Evolutionary conservation across 225 moss, liverwort and hornwort species (phyloP).

Genomic region (Straminergon stramineum): DNA sequence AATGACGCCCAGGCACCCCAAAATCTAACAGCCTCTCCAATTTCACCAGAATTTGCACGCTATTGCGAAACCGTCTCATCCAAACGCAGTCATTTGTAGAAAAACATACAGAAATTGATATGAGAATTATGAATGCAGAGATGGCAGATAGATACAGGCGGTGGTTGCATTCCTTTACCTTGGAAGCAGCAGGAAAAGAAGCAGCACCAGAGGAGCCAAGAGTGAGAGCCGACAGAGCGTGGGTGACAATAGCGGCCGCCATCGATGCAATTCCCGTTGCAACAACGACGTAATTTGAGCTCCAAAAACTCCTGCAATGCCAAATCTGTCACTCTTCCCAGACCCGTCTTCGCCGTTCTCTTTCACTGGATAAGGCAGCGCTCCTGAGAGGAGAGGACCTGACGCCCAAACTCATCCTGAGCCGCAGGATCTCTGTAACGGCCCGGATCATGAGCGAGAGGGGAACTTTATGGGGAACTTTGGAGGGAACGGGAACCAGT

Average conservation of each 20-base stretch:
- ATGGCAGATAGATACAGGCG: not conserved
- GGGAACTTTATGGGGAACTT: not conserved
- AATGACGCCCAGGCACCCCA: not conserved
- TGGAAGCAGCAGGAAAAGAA: not conserved
- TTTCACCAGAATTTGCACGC: not conserved
- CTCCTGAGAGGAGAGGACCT: not conserved
- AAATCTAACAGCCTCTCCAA: not conserved
- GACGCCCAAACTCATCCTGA: not conserved
- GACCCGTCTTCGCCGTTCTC: not conserved
- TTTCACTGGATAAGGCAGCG: not conserved
- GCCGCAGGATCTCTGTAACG: not conserved
- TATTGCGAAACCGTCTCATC: not conserved
- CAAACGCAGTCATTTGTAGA: not conserved
- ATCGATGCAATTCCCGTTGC: slow-evolving; percentile 1
- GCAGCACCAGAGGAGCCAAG: not conserved
- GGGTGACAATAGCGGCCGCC: not conserved
- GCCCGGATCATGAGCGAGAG: not conserved
- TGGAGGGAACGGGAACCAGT: not conserved
- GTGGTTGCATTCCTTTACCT: not conserved
- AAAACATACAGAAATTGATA: not conserved
- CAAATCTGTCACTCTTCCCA: not conserved
- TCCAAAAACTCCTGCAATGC: not conserved
- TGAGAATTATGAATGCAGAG: not conserved
- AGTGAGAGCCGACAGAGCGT: slow-evolving; percentile 8
- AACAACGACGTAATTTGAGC: not conserved